Evolutionary conservation across 352 stramenopile genomes (phyloP), one percentile per base, ranked within the genome.

Genomic region (Thraustotheca clavata): DNA sequence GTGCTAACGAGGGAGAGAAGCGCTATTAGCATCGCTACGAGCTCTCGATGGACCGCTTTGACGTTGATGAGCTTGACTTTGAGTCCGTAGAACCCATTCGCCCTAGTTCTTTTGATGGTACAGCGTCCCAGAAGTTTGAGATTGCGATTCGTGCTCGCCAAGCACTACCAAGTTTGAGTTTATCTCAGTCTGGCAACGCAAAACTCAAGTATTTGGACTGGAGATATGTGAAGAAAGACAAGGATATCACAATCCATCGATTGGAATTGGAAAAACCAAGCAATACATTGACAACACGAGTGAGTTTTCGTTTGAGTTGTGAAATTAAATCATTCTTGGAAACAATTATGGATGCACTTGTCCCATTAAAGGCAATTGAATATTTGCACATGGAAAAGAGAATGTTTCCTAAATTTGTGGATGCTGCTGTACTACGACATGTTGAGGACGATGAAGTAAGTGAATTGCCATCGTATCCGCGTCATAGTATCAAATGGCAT

Each of bases 401-500:
- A 60, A 76, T 91, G 14, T 94, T 92, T 54, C 85, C 85, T 14
- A 83, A 84, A 4, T 59, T 91, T 7, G 46, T 94, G 35, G 82
- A 94, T 43, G 82, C 83, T 7, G 72, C 85, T 4, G 83, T 94
- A 3, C 38, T 67, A 34, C 43, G 49, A 22, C 18, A 60, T 32
- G 43, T 59, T 22, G 11, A 22, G n/a, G 55, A 61, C 35, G 49
- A 50, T 34, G 43, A 67, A 31, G 48, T 69, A 39, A 26, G 49
- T 4, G 27, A 57, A 4, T 38, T 59, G 1, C 35, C 46, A 24
- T 75, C 71, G 33, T 88, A 90, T 35, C 85, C 83, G 12, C 76
- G 85, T 18, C 70, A 91, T 32, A 76, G 87, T 54, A 79, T 94
- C 48, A 94, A 94, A 63, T 94, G 85, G 85, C 85, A 92, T 66